A percentile compares a stretch with the other conserved stretches of the same genome.
These are phyloP conservation scores for Agaricus subrufescens DNA, from an alignment of 768 basidiomycete genomes.

Conservation along the genomic window DNA sequence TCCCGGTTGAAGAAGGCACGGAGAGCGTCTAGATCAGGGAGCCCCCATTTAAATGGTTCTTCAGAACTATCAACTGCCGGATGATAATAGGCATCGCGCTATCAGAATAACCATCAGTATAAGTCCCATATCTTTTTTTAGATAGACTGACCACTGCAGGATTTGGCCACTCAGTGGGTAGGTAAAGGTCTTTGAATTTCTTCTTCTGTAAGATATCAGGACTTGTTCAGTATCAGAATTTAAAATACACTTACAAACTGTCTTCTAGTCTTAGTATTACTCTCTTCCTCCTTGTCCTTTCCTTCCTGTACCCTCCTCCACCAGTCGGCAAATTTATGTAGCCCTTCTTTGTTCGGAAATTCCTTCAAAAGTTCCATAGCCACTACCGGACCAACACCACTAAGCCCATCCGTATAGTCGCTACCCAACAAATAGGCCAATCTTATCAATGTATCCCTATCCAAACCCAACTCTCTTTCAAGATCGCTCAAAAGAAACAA, in stretches of 20 bases:
- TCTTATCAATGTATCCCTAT: slow-evolving; percentile 79
- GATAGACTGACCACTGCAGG: slow-evolving; percentile 69
- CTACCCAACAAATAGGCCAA: slow-evolving; percentile 94
- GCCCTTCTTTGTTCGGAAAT: slow-evolving; percentile 81
- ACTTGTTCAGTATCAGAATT: background rate
- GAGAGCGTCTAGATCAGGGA: slow-evolving; percentile 93
- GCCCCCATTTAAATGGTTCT: slow-evolving; percentile 94
- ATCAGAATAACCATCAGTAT: slow-evolving; percentile 3
- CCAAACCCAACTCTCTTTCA: slow-evolving; percentile 80
- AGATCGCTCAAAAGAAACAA: slow-evolving; percentile 87
- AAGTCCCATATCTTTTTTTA: background rate
- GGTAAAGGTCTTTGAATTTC: slow-evolving; percentile 78
- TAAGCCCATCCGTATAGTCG: slow-evolving; percentile 91
- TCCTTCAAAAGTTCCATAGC: slow-evolving; percentile 95
- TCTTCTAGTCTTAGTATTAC: slow-evolving; percentile 69
- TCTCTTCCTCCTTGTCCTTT: slow-evolving; percentile 74
- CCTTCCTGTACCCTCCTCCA: slow-evolving; percentile 92
- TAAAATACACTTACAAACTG: slow-evolving; percentile 62
- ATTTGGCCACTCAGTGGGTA: slow-evolving; percentile 87
- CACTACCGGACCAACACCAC: slow-evolving; percentile 91
- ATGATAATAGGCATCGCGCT: slow-evolving; percentile 92
- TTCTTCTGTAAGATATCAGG: slow-evolving; percentile 59
- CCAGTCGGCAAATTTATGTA: slow-evolving; percentile 89
- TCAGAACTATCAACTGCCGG: slow-evolving; percentile 88
- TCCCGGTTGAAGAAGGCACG: slow-evolving; percentile 77